These are phyloP conservation scores for Cladorrhinum sp. DNA, from an alignment of 2,329 filamentous ascomycete species.

Conservation along the genomic window DNA sequence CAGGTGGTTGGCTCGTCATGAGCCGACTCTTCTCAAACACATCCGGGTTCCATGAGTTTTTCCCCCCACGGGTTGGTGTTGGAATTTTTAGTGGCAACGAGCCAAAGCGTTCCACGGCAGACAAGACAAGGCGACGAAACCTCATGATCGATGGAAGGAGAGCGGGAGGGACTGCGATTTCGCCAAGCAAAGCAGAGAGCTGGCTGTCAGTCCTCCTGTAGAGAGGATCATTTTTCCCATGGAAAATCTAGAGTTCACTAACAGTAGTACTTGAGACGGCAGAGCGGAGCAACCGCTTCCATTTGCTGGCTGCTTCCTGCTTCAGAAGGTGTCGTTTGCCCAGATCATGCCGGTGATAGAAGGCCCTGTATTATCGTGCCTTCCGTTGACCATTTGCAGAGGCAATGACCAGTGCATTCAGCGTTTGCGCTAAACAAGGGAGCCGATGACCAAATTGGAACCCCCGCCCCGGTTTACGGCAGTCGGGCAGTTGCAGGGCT, in stretches of 20 bases:
- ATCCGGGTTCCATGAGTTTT: constrained; percentile 17
- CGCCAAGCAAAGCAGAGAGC: background rate
- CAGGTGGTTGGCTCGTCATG: constrained; percentile 10
- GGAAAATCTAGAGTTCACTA: too few species aligned
- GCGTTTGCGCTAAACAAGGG: constrained; percentile 2
- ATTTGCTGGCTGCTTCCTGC: constrained; percentile 6
- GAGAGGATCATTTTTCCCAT: too few species aligned
- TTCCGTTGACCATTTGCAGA: background rate
- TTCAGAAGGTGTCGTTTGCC: constrained; percentile 1
- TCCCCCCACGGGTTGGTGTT: constrained; percentile 4
- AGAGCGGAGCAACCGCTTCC: constrained; percentile 17
- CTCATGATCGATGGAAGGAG: background rate
- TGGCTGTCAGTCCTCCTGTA: too few species aligned
- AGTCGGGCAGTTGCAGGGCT: constrained; percentile 19
- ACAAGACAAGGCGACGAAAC: background rate
- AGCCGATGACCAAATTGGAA: constrained; percentile 7
- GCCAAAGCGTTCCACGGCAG: background rate
- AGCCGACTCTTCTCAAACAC: constrained; percentile 24
- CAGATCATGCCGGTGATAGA: background rate
- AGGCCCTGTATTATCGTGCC: background rate
- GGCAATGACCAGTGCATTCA: background rate
- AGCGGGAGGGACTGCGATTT: constrained; percentile 8
- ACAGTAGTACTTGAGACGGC: too few species aligned
- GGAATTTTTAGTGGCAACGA: constrained; percentile 11
- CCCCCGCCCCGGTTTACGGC: constrained; percentile 17